phyloP scores from a whole-genome alignment of 140 eudicot genomes.

The Artemisia princeps region DNA sequence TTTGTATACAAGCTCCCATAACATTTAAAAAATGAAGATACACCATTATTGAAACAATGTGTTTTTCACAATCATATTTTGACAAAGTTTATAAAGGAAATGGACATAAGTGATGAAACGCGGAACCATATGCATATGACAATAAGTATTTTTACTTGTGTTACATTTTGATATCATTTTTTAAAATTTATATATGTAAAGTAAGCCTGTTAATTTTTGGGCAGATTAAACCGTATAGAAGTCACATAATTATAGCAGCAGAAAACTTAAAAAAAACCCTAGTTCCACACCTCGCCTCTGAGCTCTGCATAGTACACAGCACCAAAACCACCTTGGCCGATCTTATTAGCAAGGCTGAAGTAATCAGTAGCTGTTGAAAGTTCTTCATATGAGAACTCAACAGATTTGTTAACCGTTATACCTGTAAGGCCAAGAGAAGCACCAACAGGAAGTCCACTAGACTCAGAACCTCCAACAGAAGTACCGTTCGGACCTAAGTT shows the following conservation, averaged over 20 bases:
- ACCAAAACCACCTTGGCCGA: slow-evolving; percentile 98
- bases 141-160: neutral
- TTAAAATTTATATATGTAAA: too few species aligned
- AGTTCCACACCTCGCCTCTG: slow-evolving; percentile 83
- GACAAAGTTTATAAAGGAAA: neutral
- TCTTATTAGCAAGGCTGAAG: slow-evolving; percentile 77
- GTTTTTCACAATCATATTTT: too few species aligned
- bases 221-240: neutral
- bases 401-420: slow-evolving; percentile 82
- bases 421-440: slow-evolving; percentile 59
- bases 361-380: slow-evolving; percentile 75
- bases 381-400: slow-evolving; percentile 94
- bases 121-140: too few species aligned
- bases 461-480: slow-evolving; percentile 34
- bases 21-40: neutral
- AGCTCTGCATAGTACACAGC: slow-evolving; percentile 93
- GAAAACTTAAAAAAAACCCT: neutral
- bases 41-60: neutral
- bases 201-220: neutral
- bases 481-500: slow-evolving; percentile 29
- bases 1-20: too few species aligned
- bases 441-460: slow-evolving; percentile 39
- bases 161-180: neutral
- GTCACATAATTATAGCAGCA: slow-evolving; percentile 15
- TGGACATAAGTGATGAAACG: neutral